A percentile compares a stretch with the other conserved stretches of the same genome.
Evolutionary conservation across 169 alveolate genomes (phyloP).

Genomic region (Eimeria acervulina): DNA sequence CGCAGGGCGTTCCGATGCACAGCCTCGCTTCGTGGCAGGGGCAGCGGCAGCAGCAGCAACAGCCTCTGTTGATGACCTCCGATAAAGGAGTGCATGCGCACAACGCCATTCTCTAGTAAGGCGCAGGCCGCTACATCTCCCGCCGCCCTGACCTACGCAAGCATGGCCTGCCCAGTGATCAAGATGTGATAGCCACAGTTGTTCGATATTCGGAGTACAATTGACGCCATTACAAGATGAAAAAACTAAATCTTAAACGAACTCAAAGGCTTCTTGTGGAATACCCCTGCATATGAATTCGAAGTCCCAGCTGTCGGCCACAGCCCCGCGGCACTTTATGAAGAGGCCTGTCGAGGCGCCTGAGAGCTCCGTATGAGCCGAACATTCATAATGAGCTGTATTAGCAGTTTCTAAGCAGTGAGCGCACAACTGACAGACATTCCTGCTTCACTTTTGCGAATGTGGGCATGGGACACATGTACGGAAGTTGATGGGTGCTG

Average conservation of each 20-base stretch:
- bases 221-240: not conserved
- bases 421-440: not conserved
- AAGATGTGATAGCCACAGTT: not conserved
- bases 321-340: not conserved
- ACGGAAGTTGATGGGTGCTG: not conserved
- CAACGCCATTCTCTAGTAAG: slow-evolving; percentile 20
- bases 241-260: not conserved
- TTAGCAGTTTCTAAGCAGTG: not conserved
- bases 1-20: not conserved
- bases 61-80: not conserved
- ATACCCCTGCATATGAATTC: not conserved
- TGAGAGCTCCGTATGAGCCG: not conserved
- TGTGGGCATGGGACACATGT: not conserved
- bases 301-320: not conserved
- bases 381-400: not conserved
- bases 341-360: not conserved
- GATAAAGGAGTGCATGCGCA: slow-evolving; percentile 3
- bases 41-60: slow-evolving; percentile 71
- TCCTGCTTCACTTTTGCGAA: not conserved
- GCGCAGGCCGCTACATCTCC: not conserved
- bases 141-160: not conserved
- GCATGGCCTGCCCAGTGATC: not conserved
- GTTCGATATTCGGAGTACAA: not conserved
- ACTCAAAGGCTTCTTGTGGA: not conserved
- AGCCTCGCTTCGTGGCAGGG: not conserved